Evolutionary conservation across 73 alveolate species (phyloP).

Genomic region (Tetrahymena thermophila): DNA sequence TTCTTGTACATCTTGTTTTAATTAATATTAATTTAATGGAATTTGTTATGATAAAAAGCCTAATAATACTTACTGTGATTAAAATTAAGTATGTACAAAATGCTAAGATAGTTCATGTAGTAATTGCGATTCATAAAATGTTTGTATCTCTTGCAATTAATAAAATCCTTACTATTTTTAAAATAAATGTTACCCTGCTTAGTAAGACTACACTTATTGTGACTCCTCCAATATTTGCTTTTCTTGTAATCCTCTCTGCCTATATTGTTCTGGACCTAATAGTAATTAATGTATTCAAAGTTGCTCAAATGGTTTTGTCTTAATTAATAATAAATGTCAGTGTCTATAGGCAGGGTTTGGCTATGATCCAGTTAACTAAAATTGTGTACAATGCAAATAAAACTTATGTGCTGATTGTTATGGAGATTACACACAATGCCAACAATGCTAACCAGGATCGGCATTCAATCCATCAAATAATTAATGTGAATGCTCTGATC

Average conservation of each 20-base stretch:
- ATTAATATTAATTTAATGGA: background rate
- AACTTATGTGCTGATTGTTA: background rate
- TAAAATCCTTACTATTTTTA: background rate
- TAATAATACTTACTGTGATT: background rate
- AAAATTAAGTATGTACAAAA: background rate
- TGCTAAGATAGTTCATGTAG: background rate
- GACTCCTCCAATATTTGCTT: background rate
- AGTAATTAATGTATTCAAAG: background rate
- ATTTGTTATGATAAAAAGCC: background rate
- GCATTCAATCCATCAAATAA: background rate
- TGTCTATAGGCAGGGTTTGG: background rate
- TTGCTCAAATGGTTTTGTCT: background rate
- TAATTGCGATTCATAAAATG: background rate
- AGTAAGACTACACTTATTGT: background rate
- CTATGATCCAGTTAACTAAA: background rate
- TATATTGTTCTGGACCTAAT: background rate
- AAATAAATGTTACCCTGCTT: background rate
- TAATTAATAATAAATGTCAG: background rate
- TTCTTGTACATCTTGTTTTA: background rate
- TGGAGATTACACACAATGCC: background rate
- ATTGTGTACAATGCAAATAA: background rate
- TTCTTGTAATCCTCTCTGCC: background rate
- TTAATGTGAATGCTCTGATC: background rate
- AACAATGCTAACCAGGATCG: background rate
- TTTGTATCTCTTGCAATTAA: background rate